Base-by-base conservation (phyloP, 2,329 filamentous ascomycete genomes). In the Clonostachys rhizophaga region DNA sequence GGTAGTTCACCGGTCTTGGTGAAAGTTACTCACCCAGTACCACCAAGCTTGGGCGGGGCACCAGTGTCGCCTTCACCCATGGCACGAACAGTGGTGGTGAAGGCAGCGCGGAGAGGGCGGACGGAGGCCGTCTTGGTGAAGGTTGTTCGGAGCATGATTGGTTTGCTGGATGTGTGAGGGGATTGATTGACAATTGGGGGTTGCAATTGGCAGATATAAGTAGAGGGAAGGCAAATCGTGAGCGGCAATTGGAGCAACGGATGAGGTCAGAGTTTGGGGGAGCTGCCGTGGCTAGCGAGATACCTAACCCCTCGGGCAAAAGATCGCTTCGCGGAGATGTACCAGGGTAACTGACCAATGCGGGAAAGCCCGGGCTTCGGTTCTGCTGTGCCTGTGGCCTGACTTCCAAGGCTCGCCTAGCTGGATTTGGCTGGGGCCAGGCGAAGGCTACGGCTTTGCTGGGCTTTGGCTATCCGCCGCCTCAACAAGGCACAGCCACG, bases 31-130 rank as follows among this genome's bases (percentile, higher is more conserved):
- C 67, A 82, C 78, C 76, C 71, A 60, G 62, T 56, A 61, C 76
- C 76, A 51, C 77, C 76, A 11, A 67, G 68, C 65, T 71, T 76
- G 58, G 72, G 75, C 52, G 77, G 76, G 48, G 78, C 68, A 49
- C 86, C 86, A 53, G 81, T 85, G 64, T 90, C 87, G 54, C 87
- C 88, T 57, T 79, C 85, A 51, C 66, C 71, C 81, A 89, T 87
- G 62, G 68, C 77, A 63, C 79, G 75, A 55, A 75, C 67, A 49
- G 83, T 79, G 54, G 77, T 81, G 52, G 83, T 76, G 72, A 90
- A 86, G 57, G 82, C 76, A 54, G 75, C 60, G 49, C 64, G 70
- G 57, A 78, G 70, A 59, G 81, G 75, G 63, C 77, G 74, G 61
- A 75, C 65, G 56, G 74, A 63, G 53, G 74, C 73, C 58, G 74